Base-by-base conservation (phyloP, 2,329 filamentous ascomycete genomes). In the Calonectria montana region DNA sequence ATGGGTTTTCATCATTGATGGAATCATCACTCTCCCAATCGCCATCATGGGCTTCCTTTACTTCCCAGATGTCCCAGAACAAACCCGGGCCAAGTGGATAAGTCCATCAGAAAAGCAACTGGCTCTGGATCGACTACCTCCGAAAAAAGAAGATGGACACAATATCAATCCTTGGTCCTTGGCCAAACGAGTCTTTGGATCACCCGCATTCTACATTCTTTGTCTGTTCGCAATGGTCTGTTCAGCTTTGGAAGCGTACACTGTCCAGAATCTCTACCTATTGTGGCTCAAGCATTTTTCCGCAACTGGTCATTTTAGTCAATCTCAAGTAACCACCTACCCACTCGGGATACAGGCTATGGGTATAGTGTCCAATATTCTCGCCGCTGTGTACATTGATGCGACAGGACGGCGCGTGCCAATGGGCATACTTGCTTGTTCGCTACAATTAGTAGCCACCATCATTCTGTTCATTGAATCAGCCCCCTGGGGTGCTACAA, bases 201-300 rank as follows among this genome's bases (percentile, higher is more conserved):
- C 76, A 1, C 76, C 81, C 0, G 78, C 76, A 35, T 77, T 83
- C 55, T 85, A 85, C 73, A 78, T 86, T 10, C 77, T 85, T 7
- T 83, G 83, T 64, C 65, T 80, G 0, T 86, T 84, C 74, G 84
- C 84, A 0, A 76, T 72, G 0, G 71, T 79, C 1, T 76, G 74
- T 2, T 74, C 77, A 0, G 72, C 70, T 2, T 69, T 75, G 2
- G 76, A 79, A 31, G 77, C 73, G 0, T 80, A 75, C 25, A 73
- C 73, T 0, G 69, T 78, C 3, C 79, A 80, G 5, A 76, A 77
- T n/a, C 70, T 68, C 1, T 78, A 77, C 21, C 74, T 80, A 0
- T 71, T 80, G 5, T 80, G 75, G 70, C 65, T 80, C 41, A 80
- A 80, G 65, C 55, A 74, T 23, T 71, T 76, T 6, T 72, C 55